Evolutionary conservation across 2,329 filamentous ascomycete species (phyloP).

Genomic region (Apiospora saccharicola): DNA sequence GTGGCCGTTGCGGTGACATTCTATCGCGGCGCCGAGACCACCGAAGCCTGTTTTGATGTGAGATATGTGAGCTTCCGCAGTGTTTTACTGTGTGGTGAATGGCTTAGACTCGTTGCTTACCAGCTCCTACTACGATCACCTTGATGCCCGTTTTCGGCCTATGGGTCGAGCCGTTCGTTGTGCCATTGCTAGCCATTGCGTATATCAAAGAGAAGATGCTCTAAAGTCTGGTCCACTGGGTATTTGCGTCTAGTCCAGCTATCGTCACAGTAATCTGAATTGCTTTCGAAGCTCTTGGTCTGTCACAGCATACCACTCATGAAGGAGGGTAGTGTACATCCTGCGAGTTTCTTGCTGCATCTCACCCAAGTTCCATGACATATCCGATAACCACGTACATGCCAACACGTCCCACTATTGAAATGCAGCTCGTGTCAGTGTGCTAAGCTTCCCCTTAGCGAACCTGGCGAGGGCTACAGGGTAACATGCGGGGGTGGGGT

Average conservation of each 20-base stretch:
- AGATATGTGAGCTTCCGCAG: neutral
- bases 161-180: constrained; percentile 29
- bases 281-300: neutral
- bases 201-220: neutral
- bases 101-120: constrained; percentile 38
- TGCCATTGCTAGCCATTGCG: constrained; percentile 34
- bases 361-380: neutral
- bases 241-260: neutral
- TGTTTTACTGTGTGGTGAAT: constrained; percentile 8
- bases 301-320: neutral
- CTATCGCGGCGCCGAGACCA: constrained; percentile 68
- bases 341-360: neutral
- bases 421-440: neutral
- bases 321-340: neutral
- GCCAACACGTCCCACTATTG: neutral
- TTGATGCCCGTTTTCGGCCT: constrained; percentile 56
- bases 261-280: neutral
- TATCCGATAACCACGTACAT: neutral
- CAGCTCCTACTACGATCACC: constrained; percentile 58
- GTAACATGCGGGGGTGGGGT: constrained; percentile 3
- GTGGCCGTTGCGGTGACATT: constrained; percentile 68
- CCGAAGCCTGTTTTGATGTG: constrained; percentile 59
- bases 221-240: neutral
- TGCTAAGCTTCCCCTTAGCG: neutral
- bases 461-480: neutral